Base-by-base conservation (phyloP, 345 rosid genomes). In the Jatropha curcas region DNA sequence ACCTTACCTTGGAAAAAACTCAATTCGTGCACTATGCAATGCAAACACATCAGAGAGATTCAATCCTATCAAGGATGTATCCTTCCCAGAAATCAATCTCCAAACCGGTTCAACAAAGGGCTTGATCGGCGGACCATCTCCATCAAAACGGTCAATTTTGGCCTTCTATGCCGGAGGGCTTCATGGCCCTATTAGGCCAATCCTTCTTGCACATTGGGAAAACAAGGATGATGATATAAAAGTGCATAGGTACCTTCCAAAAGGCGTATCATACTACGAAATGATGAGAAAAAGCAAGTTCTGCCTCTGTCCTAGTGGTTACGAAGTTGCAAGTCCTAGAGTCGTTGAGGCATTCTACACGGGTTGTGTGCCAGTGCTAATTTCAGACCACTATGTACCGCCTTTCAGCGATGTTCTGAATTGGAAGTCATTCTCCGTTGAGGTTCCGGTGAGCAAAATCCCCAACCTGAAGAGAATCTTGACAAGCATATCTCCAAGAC, bases 91-190 rank as follows among this genome's bases (percentile, higher is more conserved):
- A 77, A 85, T 92, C 66, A 90, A 92, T 71, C 92, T 92, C 74
- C 85, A 50, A 45, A 87, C 97, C 0, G 92, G 91, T 1, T 52
- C 79, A n/a, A 80, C 86, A 67, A 73, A 55, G 0, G 94, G 94
- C 62, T 66, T 92, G 28, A 33, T 92, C 0, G 98, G 98, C 4
- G 96, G 97, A 0, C 96, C 83, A 3, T 90, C 98, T 11, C 88
- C 98, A 2, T 94, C 98, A 0, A 84, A 24, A 48, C 88, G 98
- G 52, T 72, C 91, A 0, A 82, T 89, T 81, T 81, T 94, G 45
- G 98, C 98, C 48, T 94, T 94, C 89, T 94, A 92, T 25, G 98
- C 98, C 0, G 96, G 97, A 48, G 97, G 96, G 14, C 85, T 94
- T 66, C 98, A 94, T n/a, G 98, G 98, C 64, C 95, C 97, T 3